Conservation (phyloP, 371 early-diverging fungal species). For the Mucor velutinosus region DNA sequence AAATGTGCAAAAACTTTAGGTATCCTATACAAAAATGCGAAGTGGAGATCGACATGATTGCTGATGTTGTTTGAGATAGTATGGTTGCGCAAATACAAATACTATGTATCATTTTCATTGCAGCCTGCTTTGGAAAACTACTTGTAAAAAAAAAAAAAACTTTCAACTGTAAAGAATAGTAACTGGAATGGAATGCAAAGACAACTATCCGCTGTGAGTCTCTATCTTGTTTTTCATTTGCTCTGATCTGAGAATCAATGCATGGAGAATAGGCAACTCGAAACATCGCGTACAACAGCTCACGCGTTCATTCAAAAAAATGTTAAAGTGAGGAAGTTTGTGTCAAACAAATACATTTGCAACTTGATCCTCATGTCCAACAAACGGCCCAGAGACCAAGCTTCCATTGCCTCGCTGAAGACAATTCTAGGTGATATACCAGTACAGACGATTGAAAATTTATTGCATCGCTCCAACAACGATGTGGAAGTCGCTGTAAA, state of each 20-base stretch:
- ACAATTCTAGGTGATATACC: constrained; percentile 20
- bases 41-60: too few relatives aligned
- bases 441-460: neutral
- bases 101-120: too few relatives aligned
- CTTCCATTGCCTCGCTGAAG: constrained; percentile 10
- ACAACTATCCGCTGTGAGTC: too few relatives aligned
- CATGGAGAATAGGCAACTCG: neutral
- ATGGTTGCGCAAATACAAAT: too few relatives aligned
- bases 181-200: too few relatives aligned
- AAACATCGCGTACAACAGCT: neutral
- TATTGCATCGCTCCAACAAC: constrained; percentile 24
- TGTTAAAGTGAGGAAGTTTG: neutral
- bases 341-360: neutral
- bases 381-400: constrained; percentile 21
- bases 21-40: too few relatives aligned
- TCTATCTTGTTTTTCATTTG: too few relatives aligned
- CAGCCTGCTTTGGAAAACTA: too few relatives aligned
- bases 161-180: too few relatives aligned
- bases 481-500: constrained; percentile 26
- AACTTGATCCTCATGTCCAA: constrained; percentile 7
- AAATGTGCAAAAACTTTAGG: too few relatives aligned
- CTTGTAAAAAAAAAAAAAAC: too few relatives aligned
- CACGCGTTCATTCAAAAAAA: neutral
- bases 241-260: neutral
- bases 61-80: too few relatives aligned